Conservation (phyloP, 2,329 filamentous ascomycete species). For the Dothiorella sarmentorum region DNA sequence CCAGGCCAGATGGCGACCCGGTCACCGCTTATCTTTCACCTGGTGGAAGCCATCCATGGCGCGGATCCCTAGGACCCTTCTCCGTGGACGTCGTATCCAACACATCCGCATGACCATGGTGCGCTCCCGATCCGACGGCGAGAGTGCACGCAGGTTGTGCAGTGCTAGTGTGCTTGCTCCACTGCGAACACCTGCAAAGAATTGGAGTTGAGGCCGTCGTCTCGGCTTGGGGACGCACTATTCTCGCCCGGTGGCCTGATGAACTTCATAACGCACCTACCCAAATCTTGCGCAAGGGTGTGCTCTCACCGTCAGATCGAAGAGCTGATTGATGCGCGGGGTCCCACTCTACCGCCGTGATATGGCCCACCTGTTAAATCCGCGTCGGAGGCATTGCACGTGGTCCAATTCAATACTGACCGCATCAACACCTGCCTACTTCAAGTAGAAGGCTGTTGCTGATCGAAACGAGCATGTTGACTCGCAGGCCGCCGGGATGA, state of each 20-base stretch:
- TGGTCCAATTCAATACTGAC: neutral
- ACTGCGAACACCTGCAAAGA: neutral
- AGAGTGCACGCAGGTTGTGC: no score
- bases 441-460: neutral
- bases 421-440: neutral
- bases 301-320: neutral
- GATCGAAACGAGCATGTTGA: slow-evolving; percentile 5
- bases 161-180: neutral
- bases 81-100: slow-evolving; percentile 11
- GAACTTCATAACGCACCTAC: neutral
- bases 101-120: slow-evolving; percentile 7
- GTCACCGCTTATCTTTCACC: slow-evolving; percentile 12
- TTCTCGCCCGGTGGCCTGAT: neutral
- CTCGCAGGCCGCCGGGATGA: neutral
- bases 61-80: slow-evolving; percentile 13
- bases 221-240: neutral
- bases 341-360: neutral
- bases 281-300: neutral
- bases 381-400: neutral
- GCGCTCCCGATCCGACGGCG: neutral
- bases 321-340: neutral
- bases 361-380: neutral
- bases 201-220: neutral
- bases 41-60: slow-evolving; percentile 5
- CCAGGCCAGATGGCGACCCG: slow-evolving; percentile 6